Conservation (phyloP, 1,284 basidiomycete genomes). For the Ceratobasidium sp. region DNA sequence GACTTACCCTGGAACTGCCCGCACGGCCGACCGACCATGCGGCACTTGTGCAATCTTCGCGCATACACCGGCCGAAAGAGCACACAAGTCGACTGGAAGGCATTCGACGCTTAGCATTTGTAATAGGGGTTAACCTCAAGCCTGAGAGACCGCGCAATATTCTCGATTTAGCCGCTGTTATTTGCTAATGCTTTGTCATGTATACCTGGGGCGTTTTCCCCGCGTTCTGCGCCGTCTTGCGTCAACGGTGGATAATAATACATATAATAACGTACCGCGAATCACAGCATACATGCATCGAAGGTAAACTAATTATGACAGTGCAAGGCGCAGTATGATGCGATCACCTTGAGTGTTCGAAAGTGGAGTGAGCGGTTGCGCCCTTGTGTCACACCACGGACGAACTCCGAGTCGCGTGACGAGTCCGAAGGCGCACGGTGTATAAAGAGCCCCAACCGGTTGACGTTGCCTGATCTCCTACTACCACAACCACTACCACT, state of each 20-base stretch:
- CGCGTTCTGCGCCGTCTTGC: neutral
- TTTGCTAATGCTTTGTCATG: too few species aligned
- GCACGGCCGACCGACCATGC: conserved; percentile 96
- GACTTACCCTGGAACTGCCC: conserved; percentile 99
- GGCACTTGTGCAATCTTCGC: conserved; percentile 65
- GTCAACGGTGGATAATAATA: neutral
- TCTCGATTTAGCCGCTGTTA: too few species aligned
- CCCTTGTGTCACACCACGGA: conserved; percentile 12
- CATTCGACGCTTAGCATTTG: neutral
- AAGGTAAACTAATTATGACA: neutral
- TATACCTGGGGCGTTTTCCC: conserved; percentile 37
- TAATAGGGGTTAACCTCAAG: neutral
- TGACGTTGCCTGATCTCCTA: neutral
- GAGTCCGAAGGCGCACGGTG: neutral
- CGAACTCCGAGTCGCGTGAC: conserved; percentile 22
- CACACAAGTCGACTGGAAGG: conserved; percentile 7
- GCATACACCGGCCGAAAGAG: neutral
- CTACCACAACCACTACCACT: conserved; percentile 44
- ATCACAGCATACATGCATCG: neutral
- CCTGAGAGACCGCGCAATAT: neutral
- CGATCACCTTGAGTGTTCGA: neutral
- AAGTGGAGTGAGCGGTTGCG: conserved; percentile 35
- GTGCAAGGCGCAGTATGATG: conserved; percentile 1
- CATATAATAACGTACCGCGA: neutral
- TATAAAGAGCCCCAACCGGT: neutral